Evolutionary conservation across 805 yeast species (phyloP).

Genomic region (Nadsonia fulvescens): DNA sequence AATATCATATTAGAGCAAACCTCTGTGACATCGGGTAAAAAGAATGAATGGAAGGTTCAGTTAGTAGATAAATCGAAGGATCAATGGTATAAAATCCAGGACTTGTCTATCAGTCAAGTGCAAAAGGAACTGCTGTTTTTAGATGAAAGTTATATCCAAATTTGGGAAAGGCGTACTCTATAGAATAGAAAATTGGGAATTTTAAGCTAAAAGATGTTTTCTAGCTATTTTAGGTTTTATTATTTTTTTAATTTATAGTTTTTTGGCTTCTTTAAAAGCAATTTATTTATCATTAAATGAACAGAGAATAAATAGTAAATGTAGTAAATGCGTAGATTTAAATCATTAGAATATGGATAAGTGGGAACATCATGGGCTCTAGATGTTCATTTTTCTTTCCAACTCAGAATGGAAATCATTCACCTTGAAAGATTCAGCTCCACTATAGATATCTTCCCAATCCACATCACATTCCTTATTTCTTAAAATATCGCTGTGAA

Average conservation of each 20-base stretch:
- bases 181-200: too few relatives aligned
- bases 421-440: conserved; percentile 11
- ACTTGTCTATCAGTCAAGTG: conserved; percentile 27
- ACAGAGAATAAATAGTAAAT: too few relatives aligned
- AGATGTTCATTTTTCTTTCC: conserved; percentile 33
- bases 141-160: conserved; percentile 44
- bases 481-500: conserved; percentile 62
- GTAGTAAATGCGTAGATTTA: too few relatives aligned
- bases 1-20: conserved; percentile 28
- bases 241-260: too few relatives aligned
- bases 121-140: conserved; percentile 45
- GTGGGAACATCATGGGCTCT: conserved; percentile 3
- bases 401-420: conserved; percentile 55
- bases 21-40: conserved; percentile 14
- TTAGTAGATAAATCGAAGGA: conserved; percentile 22
- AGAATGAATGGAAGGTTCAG: conserved; percentile 32
- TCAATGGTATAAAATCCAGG: conserved; percentile 43
- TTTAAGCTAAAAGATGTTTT: too few relatives aligned
- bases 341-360: not conserved
- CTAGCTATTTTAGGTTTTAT: too few relatives aligned
- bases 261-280: too few relatives aligned
- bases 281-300: too few relatives aligned
- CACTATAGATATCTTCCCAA: conserved; percentile 82
- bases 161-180: conserved; percentile 32
- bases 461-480: conserved; percentile 65